Conservation (phyloP, 495 filamentous ascomycete species). For the Aspergillus affinis region DNA sequence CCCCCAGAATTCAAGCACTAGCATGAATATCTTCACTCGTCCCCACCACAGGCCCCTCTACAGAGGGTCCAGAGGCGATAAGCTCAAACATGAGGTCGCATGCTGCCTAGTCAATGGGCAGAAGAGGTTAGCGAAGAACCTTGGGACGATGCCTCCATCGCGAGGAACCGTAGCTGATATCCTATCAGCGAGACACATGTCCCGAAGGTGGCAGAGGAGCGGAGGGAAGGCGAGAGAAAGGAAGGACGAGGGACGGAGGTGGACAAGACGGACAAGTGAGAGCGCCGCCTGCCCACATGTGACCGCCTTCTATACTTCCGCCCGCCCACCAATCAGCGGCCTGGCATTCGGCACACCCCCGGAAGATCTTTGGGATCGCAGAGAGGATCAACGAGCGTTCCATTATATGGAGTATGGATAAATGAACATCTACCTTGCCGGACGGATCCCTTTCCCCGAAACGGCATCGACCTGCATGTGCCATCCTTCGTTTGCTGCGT, state of each 20-base stretch:
- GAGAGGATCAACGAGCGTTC: too few species aligned
- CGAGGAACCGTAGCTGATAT: constrained; percentile 17
- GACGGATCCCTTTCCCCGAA: too few species aligned
- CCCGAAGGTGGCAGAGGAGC: neutral
- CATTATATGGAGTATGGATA: too few species aligned
- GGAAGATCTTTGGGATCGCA: too few species aligned
- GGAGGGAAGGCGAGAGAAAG: too few species aligned
- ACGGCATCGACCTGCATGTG: too few species aligned
- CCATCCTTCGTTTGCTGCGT: too few species aligned
- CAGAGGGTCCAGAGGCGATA: neutral
- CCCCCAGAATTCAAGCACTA: neutral
- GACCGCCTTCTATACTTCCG: neutral
- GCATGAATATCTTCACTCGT: neutral
- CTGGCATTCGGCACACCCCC: neutral
- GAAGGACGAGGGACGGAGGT: too few species aligned
- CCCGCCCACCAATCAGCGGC: neutral
- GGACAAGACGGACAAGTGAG: neutral
- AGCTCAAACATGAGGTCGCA: neutral
- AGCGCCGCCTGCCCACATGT: neutral
- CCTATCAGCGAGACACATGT: constrained; percentile 48
- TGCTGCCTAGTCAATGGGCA: neutral
- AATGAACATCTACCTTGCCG: too few species aligned
- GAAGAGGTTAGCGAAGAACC: neutral
- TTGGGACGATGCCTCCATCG: neutral
- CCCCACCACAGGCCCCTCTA: neutral